Evolutionary conservation across 225 moss, liverwort and hornwort genomes (phyloP).

Genomic region (Pleurozium schreberi): DNA sequence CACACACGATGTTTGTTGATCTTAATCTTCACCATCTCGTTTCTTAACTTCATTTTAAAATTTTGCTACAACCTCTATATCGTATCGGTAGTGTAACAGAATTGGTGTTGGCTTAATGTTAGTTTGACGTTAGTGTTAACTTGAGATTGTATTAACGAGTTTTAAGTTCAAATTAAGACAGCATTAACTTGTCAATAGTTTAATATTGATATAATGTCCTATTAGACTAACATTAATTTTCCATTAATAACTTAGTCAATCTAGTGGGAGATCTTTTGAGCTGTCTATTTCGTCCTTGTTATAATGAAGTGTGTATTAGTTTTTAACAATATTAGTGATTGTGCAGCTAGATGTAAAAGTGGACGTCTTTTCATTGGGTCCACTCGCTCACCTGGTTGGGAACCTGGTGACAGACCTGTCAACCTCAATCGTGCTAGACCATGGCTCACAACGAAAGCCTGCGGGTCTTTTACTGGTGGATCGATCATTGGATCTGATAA

Average conservation of each 20-base stretch:
- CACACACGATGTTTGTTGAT: background rate
- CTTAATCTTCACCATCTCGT: background rate
- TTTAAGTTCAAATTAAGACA: background rate
- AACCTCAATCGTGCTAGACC: constrained; percentile 47
- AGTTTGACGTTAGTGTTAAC: background rate
- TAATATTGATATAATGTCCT: background rate
- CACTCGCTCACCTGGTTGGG: constrained; percentile 78
- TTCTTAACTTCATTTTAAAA: background rate
- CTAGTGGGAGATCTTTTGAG: background rate
- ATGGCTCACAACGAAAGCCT: constrained; percentile 55
- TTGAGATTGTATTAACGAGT: background rate
- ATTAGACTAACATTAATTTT: background rate
- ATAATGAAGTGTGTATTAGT: background rate
- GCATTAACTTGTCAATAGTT: background rate
- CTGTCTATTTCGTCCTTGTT: background rate
- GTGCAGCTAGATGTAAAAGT: constrained; percentile 90
- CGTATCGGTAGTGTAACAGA: background rate
- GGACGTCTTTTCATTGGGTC: constrained; percentile 85
- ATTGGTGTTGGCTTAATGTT: background rate
- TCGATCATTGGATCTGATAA: constrained; percentile 74
- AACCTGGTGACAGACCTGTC: constrained; percentile 84
- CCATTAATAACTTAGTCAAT: background rate
- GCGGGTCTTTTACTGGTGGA: constrained; percentile 80
- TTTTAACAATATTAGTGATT: constrained; percentile 7
- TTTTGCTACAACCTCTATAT: background rate